These are phyloP conservation scores for Aspergillus flavus DNA, from an alignment of 2,329 filamentous ascomycete species.

Conservation along the genomic window DNA sequence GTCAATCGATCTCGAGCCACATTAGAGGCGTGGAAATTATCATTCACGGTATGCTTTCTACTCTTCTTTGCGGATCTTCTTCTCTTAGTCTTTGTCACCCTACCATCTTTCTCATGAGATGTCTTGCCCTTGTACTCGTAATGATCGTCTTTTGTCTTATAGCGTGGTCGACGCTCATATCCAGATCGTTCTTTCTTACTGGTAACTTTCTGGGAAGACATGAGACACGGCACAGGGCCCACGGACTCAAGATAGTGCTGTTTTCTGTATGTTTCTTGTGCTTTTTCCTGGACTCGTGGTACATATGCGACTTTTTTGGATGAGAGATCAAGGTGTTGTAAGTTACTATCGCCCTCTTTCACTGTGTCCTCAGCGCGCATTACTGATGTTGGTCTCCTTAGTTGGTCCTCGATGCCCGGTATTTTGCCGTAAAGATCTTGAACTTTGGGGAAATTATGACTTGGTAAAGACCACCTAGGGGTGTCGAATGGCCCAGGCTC, in stretches of 20 bases:
- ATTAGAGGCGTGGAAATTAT: conserved; percentile 59
- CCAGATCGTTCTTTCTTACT: conserved; percentile 5
- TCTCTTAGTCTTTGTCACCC: conserved; percentile 19
- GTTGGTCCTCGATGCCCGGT: neutral
- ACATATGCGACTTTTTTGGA: neutral
- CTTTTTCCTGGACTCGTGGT: neutral
- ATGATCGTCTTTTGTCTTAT: conserved; percentile 59
- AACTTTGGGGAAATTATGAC: neutral
- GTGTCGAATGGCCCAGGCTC: neutral
- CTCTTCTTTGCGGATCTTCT: conserved; percentile 26
- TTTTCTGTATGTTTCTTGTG: neutral
- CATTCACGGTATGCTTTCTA: conserved; percentile 50
- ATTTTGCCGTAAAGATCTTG: neutral
- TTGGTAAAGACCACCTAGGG: neutral
- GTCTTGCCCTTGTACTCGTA: conserved; percentile 51
- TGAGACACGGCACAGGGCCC: too few relatives aligned
- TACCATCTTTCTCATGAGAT: neutral
- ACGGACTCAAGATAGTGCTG: neutral
- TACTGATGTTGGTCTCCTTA: neutral
- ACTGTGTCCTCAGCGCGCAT: neutral
- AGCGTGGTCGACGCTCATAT: conserved; percentile 56
- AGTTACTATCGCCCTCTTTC: neutral
- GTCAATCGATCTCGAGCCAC: conserved; percentile 58
- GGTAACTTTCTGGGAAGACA: neutral
- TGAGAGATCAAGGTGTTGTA: too few relatives aligned